Evolutionary conservation across 495 filamentous ascomycete genomes (phyloP), one percentile per base, ranked within the genome.

Genomic region (Penicillium cataractarum): DNA sequence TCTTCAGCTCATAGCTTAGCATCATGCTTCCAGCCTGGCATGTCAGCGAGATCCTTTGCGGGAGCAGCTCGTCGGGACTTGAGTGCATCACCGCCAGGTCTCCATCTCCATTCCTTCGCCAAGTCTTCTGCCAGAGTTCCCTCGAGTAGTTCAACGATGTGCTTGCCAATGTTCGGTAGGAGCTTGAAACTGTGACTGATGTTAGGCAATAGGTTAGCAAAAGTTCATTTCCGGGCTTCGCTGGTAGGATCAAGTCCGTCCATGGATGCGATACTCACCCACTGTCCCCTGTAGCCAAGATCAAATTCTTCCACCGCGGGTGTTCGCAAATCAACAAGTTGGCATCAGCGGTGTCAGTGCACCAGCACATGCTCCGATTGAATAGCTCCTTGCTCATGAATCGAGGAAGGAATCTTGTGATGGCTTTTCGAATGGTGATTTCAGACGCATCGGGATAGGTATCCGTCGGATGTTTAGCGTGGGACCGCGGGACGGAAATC

Each of bases 351-450:
- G 82, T 84, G 67, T 83, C 81, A 0, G 80, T 78, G 51, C 79
- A 80, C 82, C 80, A 83, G 67, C 79, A 83, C 44, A 84, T 78
- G 19, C 76, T 57, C 17, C 77, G 76, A 55, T 78, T 79, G 54
- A 68, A 74, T 49, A 84, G 78, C 2, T 69, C 69, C 4, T 78
- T 74, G 19, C 74, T 54, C 7, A 68, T 68, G 15, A 84, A 71
- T 15, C 80, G 75, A 0, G 80, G 80, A 68, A 83, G 75, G 10
- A 78, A 81, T 27, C 80, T 74, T 21, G 49, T 48, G 13, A 84
- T 72, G 17, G 82, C 77, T 35, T 64, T 65, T 10, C 79, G 67
- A 24, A 79, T 69, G 15, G 74, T 71, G 7, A 63, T 50, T 65
- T 82, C 81, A 0, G 79, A 76, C 33, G 75, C 73, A 24, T 73